Conservation (phyloP, 257 asterid species). For the Solanum bukasovii region DNA sequence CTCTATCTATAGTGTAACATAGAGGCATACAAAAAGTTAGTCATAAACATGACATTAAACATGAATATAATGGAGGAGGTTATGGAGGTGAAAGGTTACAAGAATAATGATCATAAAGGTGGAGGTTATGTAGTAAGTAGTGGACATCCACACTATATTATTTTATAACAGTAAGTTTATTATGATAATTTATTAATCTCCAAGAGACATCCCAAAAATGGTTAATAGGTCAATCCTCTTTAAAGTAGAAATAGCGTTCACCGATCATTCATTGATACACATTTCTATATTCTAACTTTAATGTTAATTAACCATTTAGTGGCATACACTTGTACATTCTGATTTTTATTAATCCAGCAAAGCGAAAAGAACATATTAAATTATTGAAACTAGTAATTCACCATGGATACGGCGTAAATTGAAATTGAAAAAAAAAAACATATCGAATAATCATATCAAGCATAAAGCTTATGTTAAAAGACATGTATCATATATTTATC, state of each 20-base stretch:
- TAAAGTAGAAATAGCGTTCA: background rate
- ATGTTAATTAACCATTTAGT: background rate
- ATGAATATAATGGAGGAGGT: too few relatives aligned
- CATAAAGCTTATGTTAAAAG: background rate
- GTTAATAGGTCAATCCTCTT: background rate
- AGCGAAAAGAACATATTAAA: background rate
- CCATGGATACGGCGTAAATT: background rate
- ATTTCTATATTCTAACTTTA: background rate
- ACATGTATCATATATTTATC: background rate
- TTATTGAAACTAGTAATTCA: background rate
- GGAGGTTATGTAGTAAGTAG: too few relatives aligned
- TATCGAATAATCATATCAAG: background rate
- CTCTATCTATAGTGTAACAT: too few relatives aligned
- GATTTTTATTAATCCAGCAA: too few relatives aligned
- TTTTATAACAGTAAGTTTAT: too few relatives aligned
- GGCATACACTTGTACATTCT: background rate
- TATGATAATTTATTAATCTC: background rate
- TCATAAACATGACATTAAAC: too few relatives aligned
- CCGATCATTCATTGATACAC: background rate
- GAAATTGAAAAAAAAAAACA: background rate
- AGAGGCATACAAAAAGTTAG: too few relatives aligned
- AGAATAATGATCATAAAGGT: too few relatives aligned
- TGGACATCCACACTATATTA: too few relatives aligned
- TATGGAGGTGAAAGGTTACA: too few relatives aligned
- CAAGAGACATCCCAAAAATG: background rate